Evolutionary conservation across 148 eudicot species (phyloP), one percentile per base, ranked within the genome.

Genomic region (Silene uniflora): DNA sequence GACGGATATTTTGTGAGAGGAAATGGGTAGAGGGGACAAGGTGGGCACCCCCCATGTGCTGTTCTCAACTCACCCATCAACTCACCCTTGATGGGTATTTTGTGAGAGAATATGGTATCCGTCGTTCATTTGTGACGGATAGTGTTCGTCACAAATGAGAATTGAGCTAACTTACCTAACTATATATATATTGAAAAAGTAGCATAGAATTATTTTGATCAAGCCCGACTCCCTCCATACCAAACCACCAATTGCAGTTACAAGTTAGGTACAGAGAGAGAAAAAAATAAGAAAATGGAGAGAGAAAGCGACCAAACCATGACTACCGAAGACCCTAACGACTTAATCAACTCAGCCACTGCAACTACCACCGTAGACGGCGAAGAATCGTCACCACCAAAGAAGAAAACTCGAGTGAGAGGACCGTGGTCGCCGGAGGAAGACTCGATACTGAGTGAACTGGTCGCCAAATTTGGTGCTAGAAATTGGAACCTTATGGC

Each of bases 371-470:
- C 68, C 16, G 67, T 29, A 16, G 68, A 14, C 72, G 83, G 68
- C 69, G 81, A 46, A 19, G 63, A 13, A 23, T 22, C 52, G 35
- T 18, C 59, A 25, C 12, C 32, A 44, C 16, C 73, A 44, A 63
- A 61, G 24, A 60, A 79, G 62, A 71, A 24, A 2, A 12, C 23
- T 2, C 58, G 61, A 16, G 82, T 86, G 0, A 72, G 81, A 42
- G 91, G 86, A 2, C 84, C 91, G 0, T 90, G 94, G 94, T 86
- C 94, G 10, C 84, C 81, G n/a, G 86, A 88, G 6, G 91, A 90
- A 63, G 94, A 90, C 46, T 85, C 73, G 22, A 62, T 85, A 0
- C 75, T 90, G 10, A 81, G 83, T 55, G 80, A 82, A 11, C 80
- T 88, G 0, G 94, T 90, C 2, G 58, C 64, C 24, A 86, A 84